Evolutionary conservation across 257 asterid genomes (phyloP), one percentile per base, ranked within the genome.

Genomic region (Lavandula angustifolia): DNA sequence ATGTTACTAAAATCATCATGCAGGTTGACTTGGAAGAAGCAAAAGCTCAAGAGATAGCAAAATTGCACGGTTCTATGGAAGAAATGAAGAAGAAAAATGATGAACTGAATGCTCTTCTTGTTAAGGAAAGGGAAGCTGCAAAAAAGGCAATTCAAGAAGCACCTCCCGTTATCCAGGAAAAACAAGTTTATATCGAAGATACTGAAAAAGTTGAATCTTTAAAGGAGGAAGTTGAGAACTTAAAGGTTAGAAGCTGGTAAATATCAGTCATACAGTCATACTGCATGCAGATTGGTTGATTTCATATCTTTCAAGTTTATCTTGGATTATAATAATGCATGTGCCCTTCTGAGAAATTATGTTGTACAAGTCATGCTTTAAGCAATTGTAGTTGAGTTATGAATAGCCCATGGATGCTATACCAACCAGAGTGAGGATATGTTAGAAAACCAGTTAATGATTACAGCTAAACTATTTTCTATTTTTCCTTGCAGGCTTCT

Each of bases 11-110:
- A 69, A 60, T 60, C 46, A 56, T 74, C 61, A 27, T 74, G 79
- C 84, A 89, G 99, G 78, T 80, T 78, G 99, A 92, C 80, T 75
- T 89, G 87, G 99, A 92, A 81, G 99, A 92, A 77, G 44, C 94
- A 59, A 92, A 92, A 80, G 71, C 80, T 47, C 96, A 81, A 70
- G 99, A 89, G 74, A 79, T 82, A 49, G 77, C 81, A 33, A 90
- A 94, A 82, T 54, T 83, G 78, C 97, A 87, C 61, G 80, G 60
- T 42, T 67, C 76, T 44, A 70, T 89, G 76, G 95, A 85, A 70
- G 86, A 81, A 58, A 77, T 81, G 95, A 92, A 83, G 78, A 84
- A 82, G 70, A 85, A 84, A 76, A 84, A 82, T 66, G 95, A 89
- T 66, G 99, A 89, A 74, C 70, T 88, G 74, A 87, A 81, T 72